Percentiles rank a stretch among this genome's conserved stretches.
Evolutionary conservation across 176 grass and related monocot species (phyloP).

Genomic region (Phoenix dactylifera): DNA sequence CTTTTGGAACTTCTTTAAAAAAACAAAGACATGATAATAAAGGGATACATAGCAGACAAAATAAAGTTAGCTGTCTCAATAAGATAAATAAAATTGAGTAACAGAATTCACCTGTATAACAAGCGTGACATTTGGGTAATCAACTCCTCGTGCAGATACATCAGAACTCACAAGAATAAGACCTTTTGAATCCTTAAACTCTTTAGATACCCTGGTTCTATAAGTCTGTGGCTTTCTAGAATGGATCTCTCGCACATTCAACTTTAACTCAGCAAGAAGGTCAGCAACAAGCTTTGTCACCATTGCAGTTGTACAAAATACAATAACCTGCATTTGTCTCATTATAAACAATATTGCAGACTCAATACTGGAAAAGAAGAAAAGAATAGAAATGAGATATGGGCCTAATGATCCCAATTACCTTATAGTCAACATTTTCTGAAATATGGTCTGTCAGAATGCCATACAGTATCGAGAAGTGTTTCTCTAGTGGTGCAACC

Average conservation of each 20-base stretch:
- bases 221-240: conserved; percentile 91
- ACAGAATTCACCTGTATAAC: conserved; percentile 67
- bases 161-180: conserved; percentile 97
- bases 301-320: conserved; percentile 97
- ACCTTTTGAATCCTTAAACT: conserved; percentile 95
- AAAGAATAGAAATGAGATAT: background rate
- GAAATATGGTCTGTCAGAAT: conserved; percentile 86
- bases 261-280: conserved; percentile 66
- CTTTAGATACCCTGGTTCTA: conserved; percentile 94
- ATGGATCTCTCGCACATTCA: conserved; percentile 91
- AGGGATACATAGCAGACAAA: too few species aligned
- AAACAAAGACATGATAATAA: too few species aligned
- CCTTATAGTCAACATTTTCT: conserved; percentile 87
- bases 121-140: conserved; percentile 98
- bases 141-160: conserved; percentile 85
- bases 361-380: background rate
- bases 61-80: too few species aligned
- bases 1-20: too few species aligned
- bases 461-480: conserved; percentile 75
- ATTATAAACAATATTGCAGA: conserved; percentile 3
- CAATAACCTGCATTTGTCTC: conserved; percentile 59
- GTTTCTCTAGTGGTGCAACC: conserved; percentile 78
- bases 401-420: conserved; percentile 21
- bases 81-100: background rate
- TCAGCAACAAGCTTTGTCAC: conserved; percentile 80